Percentiles rank a stretch among this genome's conserved stretches.
Conservation (phyloP, 257 asterid species). For the Capsicum chinense region DNA sequence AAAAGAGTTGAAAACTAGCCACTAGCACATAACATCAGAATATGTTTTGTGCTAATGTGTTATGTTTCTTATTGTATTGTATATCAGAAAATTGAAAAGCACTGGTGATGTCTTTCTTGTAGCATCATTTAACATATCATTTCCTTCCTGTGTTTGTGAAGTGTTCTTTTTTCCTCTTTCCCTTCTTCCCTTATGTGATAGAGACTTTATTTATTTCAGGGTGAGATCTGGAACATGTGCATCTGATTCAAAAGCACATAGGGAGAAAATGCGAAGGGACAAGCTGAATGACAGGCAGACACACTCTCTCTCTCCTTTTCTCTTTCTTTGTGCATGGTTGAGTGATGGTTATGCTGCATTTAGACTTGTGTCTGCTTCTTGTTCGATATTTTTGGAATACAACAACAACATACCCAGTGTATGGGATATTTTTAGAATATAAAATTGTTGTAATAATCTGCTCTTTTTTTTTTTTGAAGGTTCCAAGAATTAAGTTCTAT, state of each 20-base stretch:
- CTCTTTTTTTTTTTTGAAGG: slow-evolving; percentile 40
- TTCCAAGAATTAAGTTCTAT: slow-evolving; percentile 63
- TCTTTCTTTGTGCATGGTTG: neutral
- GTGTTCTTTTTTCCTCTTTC: neutral
- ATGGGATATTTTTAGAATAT: neutral
- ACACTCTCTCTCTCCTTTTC: neutral
- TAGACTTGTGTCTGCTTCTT: neutral
- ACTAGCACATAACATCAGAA: neutral
- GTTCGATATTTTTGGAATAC: neutral
- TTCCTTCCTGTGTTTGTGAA: neutral
- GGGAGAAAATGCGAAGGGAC: slow-evolving; percentile 67
- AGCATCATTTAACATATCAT: neutral
- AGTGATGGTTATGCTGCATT: slow-evolving; percentile 16
- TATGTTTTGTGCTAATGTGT: slow-evolving; percentile 16
- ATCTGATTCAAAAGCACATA: slow-evolving; percentile 60
- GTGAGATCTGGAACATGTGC: slow-evolving; percentile 49
- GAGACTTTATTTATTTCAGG: slow-evolving; percentile 31
- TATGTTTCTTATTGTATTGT: neutral
- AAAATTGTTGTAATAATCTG: neutral
- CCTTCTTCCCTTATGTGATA: neutral
- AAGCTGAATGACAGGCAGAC: slow-evolving; percentile 63
- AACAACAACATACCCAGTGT: too few species aligned
- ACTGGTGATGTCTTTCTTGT: neutral
- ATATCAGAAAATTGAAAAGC: slow-evolving; percentile 16
- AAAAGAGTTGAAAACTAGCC: neutral